phyloP scores from a whole-genome alignment of 2,329 filamentous ascomycete genomes.

The Alternaria panax region DNA sequence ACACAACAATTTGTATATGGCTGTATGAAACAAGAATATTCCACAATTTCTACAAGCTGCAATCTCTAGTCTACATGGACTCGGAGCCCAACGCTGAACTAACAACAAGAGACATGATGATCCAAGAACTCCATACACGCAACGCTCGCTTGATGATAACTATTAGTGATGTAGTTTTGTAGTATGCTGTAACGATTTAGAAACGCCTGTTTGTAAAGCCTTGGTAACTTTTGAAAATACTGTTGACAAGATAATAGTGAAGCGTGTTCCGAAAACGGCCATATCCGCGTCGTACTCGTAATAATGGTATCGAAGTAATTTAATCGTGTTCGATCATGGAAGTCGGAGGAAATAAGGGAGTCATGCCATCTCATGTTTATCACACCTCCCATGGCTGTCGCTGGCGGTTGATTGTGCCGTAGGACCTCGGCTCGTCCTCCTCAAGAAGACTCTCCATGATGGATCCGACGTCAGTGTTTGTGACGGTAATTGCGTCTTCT shows the following conservation, averaged over 20 bases:
- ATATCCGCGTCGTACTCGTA: constrained; percentile 2
- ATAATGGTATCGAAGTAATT: background rate
- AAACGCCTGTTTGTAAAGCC: background rate
- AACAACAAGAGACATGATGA: background rate
- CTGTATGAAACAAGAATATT: background rate
- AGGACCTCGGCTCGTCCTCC: constrained; percentile 42
- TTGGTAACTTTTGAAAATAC: background rate
- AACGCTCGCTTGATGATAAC: constrained; percentile 3
- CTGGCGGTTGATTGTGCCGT: constrained; percentile 32
- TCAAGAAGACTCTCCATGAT: constrained; percentile 53
- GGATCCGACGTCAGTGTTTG: constrained; percentile 73
- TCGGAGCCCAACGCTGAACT: background rate
- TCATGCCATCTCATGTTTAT: background rate
- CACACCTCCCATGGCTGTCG: constrained; percentile 26
- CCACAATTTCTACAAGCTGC: background rate
- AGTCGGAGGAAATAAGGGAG: background rate
- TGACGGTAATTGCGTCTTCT: constrained; percentile 63
- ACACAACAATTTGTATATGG: background rate
- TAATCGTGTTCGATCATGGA: background rate
- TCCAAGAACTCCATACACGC: background rate
- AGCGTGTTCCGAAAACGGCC: background rate
- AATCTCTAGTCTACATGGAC: constrained; percentile 16
- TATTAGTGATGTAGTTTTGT: background rate
- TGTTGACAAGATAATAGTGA: background rate
- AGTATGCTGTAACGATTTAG: background rate